Conservation (phyloP, 1,139 yeast species). For the Scheffersomyces quercinus region DNA sequence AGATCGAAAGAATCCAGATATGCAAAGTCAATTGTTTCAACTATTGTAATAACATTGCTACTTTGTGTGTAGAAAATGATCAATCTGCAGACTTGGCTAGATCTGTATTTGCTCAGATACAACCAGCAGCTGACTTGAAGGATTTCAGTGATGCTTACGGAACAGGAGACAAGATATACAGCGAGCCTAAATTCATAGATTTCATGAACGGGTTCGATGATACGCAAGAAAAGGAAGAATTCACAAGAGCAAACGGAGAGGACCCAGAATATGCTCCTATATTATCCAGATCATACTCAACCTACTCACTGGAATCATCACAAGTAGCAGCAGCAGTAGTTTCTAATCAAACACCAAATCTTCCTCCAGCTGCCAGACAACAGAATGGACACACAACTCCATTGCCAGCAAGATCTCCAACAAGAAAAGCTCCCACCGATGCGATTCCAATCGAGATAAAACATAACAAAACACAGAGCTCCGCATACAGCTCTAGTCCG, state of each 20-base stretch:
- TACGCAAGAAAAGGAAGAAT: conserved; percentile 16
- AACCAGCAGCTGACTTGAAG: conserved; percentile 59
- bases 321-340: conserved; percentile 3
- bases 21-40: conserved; percentile 80
- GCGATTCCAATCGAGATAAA: conserved; percentile 13
- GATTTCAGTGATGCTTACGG: conserved; percentile 56
- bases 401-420: conserved; percentile 25
- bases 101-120: conserved; percentile 65
- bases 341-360: conserved; percentile 1
- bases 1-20: conserved; percentile 74
- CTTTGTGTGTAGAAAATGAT: conserved; percentile 78
- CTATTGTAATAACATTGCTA: conserved; percentile 73
- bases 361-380: conserved; percentile 6
- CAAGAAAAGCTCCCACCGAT: conserved; percentile 25
- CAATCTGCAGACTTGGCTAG: conserved; percentile 73
- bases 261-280: conserved; percentile 39
- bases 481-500: conserved; percentile 15
- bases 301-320: conserved; percentile 15
- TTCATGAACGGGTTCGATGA: conserved; percentile 40
- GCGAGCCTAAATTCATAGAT: conserved; percentile 52
- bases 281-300: conserved; percentile 35
- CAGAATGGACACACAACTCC: conserved; percentile 15
- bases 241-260: conserved; percentile 30
- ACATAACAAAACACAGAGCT: background rate
- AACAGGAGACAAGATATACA: conserved; percentile 65